These are phyloP conservation scores for Skeletonema grethae DNA, from an alignment of 108 stramenopile genomes.

Conservation along the genomic window DNA sequence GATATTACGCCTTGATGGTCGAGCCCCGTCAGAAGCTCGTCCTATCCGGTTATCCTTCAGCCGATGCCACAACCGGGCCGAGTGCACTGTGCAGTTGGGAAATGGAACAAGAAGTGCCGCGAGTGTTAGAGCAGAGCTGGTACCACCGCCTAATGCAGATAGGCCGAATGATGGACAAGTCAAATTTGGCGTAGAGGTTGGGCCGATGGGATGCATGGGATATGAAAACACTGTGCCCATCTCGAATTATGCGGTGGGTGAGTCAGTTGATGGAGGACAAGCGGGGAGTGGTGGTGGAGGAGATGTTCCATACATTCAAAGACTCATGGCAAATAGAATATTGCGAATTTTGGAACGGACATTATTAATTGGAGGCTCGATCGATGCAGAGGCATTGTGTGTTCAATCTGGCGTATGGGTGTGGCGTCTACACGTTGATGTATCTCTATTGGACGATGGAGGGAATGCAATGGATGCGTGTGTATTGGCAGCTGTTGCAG, in stretches of 20 bases:
- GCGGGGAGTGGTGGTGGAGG: conserved; percentile 34
- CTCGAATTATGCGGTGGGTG: conserved; percentile 31
- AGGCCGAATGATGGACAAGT: conserved; percentile 90
- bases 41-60: conserved; percentile 62
- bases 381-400: conserved; percentile 93
- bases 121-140: conserved; percentile 58
- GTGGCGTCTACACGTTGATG: conserved; percentile 81
- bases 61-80: conserved; percentile 72
- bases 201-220: conserved; percentile 80
- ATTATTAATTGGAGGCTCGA: conserved; percentile 66
- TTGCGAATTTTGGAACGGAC: conserved; percentile 75
- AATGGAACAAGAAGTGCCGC: conserved; percentile 62
- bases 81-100: conserved; percentile 81
- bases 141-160: conserved; percentile 82
- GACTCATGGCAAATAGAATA: conserved; percentile 72
- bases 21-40: conserved; percentile 65
- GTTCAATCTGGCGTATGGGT: conserved; percentile 85
- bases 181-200: conserved; percentile 80
- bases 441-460: conserved; percentile 82
- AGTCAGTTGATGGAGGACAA: conserved; percentile 46
- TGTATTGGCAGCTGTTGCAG: conserved; percentile 89
- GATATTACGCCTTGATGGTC: conserved; percentile 69
- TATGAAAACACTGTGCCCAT: conserved; percentile 67
- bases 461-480: conserved; percentile 89
- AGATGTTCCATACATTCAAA: conserved; percentile 46